A percentile compares a stretch with the other conserved stretches of the same genome.
phyloP scores from a whole-genome alignment of 139 green algal genomes.

The Bryopsis sp. region DNA sequence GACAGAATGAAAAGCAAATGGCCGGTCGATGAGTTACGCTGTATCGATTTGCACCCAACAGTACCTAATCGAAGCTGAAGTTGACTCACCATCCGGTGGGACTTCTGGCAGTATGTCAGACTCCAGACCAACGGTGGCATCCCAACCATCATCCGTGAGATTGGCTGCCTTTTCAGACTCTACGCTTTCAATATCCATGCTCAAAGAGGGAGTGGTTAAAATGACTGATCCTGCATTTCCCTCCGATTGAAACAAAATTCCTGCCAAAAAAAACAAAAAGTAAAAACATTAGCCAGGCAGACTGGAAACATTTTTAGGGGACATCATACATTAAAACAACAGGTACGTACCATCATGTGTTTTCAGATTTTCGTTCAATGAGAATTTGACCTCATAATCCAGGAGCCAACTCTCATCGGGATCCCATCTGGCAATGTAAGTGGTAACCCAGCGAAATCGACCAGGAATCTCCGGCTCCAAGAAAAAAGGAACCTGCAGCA shows the following conservation, averaged over 20 bases:
- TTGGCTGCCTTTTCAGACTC: slow-evolving; percentile 15
- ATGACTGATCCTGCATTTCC: no score
- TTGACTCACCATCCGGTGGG: slow-evolving; percentile 33
- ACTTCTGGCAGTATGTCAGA: slow-evolving; percentile 39
- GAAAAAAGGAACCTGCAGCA: slow-evolving; percentile 34
- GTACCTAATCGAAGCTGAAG: no score
- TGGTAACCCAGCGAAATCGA: slow-evolving; percentile 46
- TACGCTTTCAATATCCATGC: slow-evolving; percentile 21
- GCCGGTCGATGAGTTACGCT: no score
- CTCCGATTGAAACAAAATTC: no score
- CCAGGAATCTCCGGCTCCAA: slow-evolving; percentile 23
- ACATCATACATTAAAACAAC: no score
- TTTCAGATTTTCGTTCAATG: slow-evolving; percentile 30
- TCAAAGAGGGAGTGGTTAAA: slow-evolving; percentile 19
- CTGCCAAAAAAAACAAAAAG: no score
- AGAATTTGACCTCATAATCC: slow-evolving; percentile 37
- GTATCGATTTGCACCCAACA: no score
- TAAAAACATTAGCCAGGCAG: no score
- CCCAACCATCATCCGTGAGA: slow-evolving; percentile 34
- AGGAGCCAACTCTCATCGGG: slow-evolving; percentile 34
- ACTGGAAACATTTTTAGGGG: no score
- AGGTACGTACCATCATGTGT: slow-evolving; percentile 49
- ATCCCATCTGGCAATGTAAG: slow-evolving; percentile 47
- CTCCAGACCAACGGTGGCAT: slow-evolving; percentile 6
- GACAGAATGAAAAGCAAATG: no score